phyloP scores from a whole-genome alignment of 2,329 filamentous ascomycete genomes.

The Passalora sequoiae region DNA sequence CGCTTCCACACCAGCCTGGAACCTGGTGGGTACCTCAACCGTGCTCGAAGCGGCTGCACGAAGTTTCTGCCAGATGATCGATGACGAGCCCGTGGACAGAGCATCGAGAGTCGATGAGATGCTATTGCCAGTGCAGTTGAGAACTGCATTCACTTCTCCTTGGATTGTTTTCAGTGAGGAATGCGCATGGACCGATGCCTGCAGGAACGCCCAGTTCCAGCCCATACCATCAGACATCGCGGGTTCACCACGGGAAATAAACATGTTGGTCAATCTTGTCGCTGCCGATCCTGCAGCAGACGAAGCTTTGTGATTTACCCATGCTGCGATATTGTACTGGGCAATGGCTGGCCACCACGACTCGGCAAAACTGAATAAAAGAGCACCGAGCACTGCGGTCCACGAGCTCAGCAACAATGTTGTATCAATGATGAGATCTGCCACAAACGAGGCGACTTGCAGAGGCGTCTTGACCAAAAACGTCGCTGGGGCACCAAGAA shows the following conservation, averaged over 20 bases:
- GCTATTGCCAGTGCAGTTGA: conserved; percentile 19
- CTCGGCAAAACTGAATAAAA: conserved; percentile 11
- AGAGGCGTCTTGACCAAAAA: conserved; percentile 64
- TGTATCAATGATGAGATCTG: conserved; percentile 75
- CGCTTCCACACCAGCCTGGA: conserved; percentile 13
- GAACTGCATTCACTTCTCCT: conserved; percentile 21
- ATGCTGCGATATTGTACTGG: conserved; percentile 11
- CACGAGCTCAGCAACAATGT: conserved; percentile 55
- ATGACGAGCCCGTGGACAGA: conserved; percentile 24
- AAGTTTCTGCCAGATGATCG: conserved; percentile 13
- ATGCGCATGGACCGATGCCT: conserved; percentile 27
- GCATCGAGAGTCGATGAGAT: conserved; percentile 26
- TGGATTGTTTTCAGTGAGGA: conserved; percentile 25
- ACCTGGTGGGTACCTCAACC: conserved; percentile 12
- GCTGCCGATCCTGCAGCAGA: conserved; percentile 23
- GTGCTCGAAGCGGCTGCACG: conserved; percentile 9
- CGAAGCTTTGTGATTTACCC: conserved; percentile 16
- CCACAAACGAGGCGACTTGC: conserved; percentile 63
- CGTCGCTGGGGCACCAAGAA: conserved; percentile 71
- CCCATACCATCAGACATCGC: conserved; percentile 14
- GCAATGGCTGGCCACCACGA: conserved; percentile 10
- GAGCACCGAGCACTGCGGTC: conserved; percentile 14
- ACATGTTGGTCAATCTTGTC: conserved; percentile 19
- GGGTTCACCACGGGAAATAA: conserved; percentile 15
- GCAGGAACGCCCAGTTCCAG: conserved; percentile 27